Percentiles rank a stretch among this genome's conserved stretches.
Conservation (phyloP, 2,329 filamentous ascomycete genomes). For the Phyllosticta capitalensis region DNA sequence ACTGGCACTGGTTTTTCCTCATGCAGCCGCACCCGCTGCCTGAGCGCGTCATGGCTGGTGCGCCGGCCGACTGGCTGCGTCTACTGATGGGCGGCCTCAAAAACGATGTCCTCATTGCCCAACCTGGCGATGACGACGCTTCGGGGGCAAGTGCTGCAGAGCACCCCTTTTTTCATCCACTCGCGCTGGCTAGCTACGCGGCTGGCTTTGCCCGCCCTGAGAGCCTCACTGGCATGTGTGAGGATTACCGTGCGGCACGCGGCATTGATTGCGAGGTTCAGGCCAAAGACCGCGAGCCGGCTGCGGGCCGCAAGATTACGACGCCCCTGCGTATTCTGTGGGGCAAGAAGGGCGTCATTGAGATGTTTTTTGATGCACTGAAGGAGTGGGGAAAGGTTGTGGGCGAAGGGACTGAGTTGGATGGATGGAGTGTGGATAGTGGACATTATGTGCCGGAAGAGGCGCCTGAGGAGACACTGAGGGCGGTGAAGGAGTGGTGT, state of each 20-base stretch:
- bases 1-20: constrained; percentile 53
- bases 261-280: constrained; percentile 45
- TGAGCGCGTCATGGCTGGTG: constrained; percentile 39
- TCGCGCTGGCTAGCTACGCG: constrained; percentile 34
- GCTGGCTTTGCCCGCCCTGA: constrained; percentile 32
- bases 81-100: constrained; percentile 28
- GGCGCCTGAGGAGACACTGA: constrained; percentile 36
- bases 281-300: constrained; percentile 32
- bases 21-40: constrained; percentile 45
- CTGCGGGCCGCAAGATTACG: constrained; percentile 34
- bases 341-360: constrained; percentile 33
- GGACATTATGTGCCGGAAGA: constrained; percentile 46
- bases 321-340: constrained; percentile 43
- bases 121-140: constrained; percentile 9
- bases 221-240: constrained; percentile 41
- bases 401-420: constrained; percentile 18
- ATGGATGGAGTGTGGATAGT: constrained; percentile 28
- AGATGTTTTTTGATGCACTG: constrained; percentile 40
- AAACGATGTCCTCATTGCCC: background rate
- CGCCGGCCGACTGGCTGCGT: constrained; percentile 24
- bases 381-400: constrained; percentile 43
- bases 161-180: background rate
- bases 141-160: constrained; percentile 17
- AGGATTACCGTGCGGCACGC: constrained; percentile 48
- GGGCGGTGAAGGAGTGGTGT: constrained; percentile 11